Evolutionary conservation across 768 basidiomycete species (phyloP), one percentile per base, ranked within the genome.

Genomic region (Candolleomyces efflorescens): DNA sequence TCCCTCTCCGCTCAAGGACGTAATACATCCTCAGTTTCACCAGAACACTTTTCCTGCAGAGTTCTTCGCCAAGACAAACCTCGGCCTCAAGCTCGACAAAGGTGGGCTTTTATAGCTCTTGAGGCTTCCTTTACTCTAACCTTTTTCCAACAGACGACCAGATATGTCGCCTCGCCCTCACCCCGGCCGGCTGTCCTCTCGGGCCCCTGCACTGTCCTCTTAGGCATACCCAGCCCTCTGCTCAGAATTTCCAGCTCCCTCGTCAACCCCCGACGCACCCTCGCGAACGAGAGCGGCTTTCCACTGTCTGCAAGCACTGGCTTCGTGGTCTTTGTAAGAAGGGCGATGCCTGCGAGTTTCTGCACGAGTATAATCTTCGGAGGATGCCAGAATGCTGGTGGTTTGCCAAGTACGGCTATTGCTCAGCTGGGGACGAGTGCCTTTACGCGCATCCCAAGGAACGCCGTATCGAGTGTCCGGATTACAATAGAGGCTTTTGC

Each of bases 341-440:
- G 72, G 96, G 94, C 54, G 91, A 95, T 68, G 88, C 90, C 23
- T 99, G 97, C 75, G 97, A 98, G 75, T 99, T 98, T 72, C 81
- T 98, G 68, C 97, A 99, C 74, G 97, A 98, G 75, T 99, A 98
- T 78, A 97, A 98, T 70, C 81, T 99, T 52, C 78, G 97, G 59
- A 88, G 92, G 60, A 98, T 98, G 95, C 97, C 97, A 5, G 93
- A 98, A 70, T 98, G 97, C 67, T 97, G 94, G 89, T 98, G 94
- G 94, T 98, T 87, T 71, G 92, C 92, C 53, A 97, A 96, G 71
- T 95, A 94, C 66, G 97, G 97, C 15, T 98, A 94, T 72, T 98
- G 97, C 71, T 92, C 92, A 23, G 89, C 94, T 18, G 96, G 97
- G 56, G 94, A 96, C 64, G 95, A 98, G 72, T 99, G 97, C 70